A percentile compares a stretch with the other conserved stretches of the same genome.
These are phyloP conservation scores for Candida sonorensis DNA, from an alignment of 805 yeast genomes.

Conservation along the genomic window DNA sequence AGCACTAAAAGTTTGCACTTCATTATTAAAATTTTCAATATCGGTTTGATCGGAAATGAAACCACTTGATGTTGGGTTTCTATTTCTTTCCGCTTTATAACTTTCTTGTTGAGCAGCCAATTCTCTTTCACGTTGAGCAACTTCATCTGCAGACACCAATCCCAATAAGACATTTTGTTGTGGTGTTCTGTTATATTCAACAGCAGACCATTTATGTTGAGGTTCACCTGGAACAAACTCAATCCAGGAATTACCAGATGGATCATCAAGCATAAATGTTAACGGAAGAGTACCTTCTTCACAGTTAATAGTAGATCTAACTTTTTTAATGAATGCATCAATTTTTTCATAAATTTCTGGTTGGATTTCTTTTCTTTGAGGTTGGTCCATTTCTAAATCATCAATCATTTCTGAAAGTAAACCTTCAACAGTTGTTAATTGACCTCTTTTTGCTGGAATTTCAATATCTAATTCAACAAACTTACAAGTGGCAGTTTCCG, in stretches of 20 bases:
- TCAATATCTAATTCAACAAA: slow-evolving; percentile 85
- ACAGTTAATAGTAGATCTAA: slow-evolving; percentile 56
- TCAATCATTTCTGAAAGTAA: slow-evolving; percentile 74
- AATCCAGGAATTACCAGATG: slow-evolving; percentile 96
- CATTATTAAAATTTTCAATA: slow-evolving; percentile 79
- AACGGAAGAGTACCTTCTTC: slow-evolving; percentile 66
- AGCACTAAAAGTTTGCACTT: slow-evolving; percentile 89
- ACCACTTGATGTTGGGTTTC: slow-evolving; percentile 42
- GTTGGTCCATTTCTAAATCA: slow-evolving; percentile 78
- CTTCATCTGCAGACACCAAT: slow-evolving; percentile 62
- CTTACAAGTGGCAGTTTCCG: slow-evolving; percentile 75
- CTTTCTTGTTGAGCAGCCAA: slow-evolving; percentile 25
- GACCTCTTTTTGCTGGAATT: slow-evolving; percentile 93
- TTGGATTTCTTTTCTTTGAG: slow-evolving; percentile 63
- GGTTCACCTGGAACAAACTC: slow-evolving; percentile 84
- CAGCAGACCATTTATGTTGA: slow-evolving; percentile 82
- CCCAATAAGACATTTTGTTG: slow-evolving; percentile 87
- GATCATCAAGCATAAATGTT: slow-evolving; percentile 79
- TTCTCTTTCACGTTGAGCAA: slow-evolving; percentile 42
- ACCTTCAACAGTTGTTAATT: slow-evolving; percentile 89
- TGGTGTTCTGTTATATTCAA: slow-evolving; percentile 75
- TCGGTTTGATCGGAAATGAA: slow-evolving; percentile 67
- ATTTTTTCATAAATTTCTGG: slow-evolving; percentile 75
- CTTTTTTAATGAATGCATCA: slow-evolving; percentile 56
- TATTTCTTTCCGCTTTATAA: slow-evolving; percentile 19